These are phyloP conservation scores for Moesziomyces antarcticus DNA, from an alignment of 1,284 basidiomycete species.

Conservation along the genomic window DNA sequence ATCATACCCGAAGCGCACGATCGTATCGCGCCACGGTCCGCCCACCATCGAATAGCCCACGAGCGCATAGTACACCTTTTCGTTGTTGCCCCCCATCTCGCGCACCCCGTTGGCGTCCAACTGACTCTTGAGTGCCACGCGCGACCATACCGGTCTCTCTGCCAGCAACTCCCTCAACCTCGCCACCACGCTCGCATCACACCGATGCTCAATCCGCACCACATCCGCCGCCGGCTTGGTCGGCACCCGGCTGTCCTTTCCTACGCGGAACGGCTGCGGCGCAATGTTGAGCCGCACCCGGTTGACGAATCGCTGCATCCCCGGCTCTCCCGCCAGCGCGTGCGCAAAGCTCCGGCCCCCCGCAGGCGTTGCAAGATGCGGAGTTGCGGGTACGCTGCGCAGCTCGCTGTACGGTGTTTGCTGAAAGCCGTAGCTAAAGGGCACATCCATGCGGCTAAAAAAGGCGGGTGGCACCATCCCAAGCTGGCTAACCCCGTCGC, in stretches of 20 bases:
- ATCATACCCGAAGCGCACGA: conserved; percentile 89
- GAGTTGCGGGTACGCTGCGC: conserved; percentile 22
- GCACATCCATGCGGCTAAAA: conserved; percentile 57
- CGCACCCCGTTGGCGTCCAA: conserved; percentile 77
- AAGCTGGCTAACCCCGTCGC: conserved; percentile 35
- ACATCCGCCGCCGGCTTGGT: conserved; percentile 24
- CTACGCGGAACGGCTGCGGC: conserved; percentile 32
- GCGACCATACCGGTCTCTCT: conserved; percentile 87
- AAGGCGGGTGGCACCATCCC: conserved; percentile 60
- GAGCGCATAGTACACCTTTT: conserved; percentile 70
- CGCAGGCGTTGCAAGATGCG: background rate
- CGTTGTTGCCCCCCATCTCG: conserved; percentile 70
- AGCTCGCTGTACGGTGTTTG: conserved; percentile 52
- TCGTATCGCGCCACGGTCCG: conserved; percentile 90
- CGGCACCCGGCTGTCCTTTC: conserved; percentile 20
- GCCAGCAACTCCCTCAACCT: conserved; percentile 61
- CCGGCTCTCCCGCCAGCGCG: conserved; percentile 1
- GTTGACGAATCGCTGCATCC: conserved; percentile 44
- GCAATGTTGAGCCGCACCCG: conserved; percentile 40
- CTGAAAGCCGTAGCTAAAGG: conserved; percentile 54
- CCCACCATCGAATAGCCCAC: conserved; percentile 86
- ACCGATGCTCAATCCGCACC: conserved; percentile 28
- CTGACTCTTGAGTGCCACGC: conserved; percentile 84
- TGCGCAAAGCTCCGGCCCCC: conserved; percentile 8
- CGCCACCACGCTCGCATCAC: conserved; percentile 13